phyloP scores from a whole-genome alignment of 176 grass and related monocot genomes.

The Chloris gayana region DNA sequence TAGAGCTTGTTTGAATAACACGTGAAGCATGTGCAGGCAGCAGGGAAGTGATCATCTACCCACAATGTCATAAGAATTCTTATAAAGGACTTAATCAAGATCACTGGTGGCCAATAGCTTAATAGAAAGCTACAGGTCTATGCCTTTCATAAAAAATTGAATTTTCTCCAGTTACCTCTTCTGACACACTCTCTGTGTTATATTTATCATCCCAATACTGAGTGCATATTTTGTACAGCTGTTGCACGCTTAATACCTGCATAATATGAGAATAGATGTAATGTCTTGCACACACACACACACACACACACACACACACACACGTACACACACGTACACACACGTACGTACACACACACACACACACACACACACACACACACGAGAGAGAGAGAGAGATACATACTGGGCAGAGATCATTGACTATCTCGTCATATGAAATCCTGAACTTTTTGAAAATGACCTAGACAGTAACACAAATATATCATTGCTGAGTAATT shows the following conservation, averaged over 20 bases:
- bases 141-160: neutral
- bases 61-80: neutral
- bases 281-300: no score
- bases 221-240: slow-evolving; percentile 94
- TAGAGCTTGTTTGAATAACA: no score
- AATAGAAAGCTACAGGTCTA: neutral
- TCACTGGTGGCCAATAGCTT: neutral
- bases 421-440: slow-evolving; percentile 84
- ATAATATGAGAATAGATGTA: slow-evolving; percentile 38
- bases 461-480: slow-evolving; percentile 60
- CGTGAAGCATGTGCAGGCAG: no score
- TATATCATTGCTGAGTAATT: slow-evolving; percentile 24
- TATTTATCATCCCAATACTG: slow-evolving; percentile 99
- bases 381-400: slow-evolving; percentile 1
- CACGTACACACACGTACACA: no score
- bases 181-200: slow-evolving; percentile 84
- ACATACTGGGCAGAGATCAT: slow-evolving; percentile 83
- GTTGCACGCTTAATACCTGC: slow-evolving; percentile 83
- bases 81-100: neutral
- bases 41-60: neutral
- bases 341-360: no score
- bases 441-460: slow-evolving; percentile 95
- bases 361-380: no score
- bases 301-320: no score
- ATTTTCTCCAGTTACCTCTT: slow-evolving; percentile 56